phyloP scores from a whole-genome alignment of 73 alveolate species.

The Blepharisma japonicum region DNA sequence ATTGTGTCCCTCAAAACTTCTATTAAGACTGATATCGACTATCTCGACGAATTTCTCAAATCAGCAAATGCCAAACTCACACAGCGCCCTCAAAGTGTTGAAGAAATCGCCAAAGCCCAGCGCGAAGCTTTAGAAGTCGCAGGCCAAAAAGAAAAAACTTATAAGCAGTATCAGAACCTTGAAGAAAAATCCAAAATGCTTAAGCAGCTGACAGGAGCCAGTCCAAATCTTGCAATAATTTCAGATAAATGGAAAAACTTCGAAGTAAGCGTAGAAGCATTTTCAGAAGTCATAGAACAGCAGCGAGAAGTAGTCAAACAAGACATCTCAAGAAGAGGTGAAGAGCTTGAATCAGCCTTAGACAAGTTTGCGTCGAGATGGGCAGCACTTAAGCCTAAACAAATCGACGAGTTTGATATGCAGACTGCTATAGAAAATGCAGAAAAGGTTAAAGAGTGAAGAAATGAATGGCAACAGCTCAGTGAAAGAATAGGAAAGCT shows the following conservation, averaged over 20 bases:
- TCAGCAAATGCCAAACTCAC: conserved; percentile 83
- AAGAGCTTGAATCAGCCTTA: conserved; percentile 69
- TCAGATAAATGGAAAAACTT: conserved; percentile 94
- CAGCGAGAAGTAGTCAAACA: conserved; percentile 82
- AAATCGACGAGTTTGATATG: conserved; percentile 87
- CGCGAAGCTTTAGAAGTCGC: conserved; percentile 82
- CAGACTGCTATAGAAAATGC: conserved; percentile 90
- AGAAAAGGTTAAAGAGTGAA: conserved; percentile 90
- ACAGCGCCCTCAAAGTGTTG: conserved; percentile 88
- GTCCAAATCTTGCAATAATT: conserved; percentile 76
- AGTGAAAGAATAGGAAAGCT: conserved; percentile 80
- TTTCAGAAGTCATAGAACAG: conserved; percentile 90
- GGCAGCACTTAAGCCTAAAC: conserved; percentile 97
- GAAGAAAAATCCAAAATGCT: conserved; percentile 84
- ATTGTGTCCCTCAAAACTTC: conserved; percentile 70
- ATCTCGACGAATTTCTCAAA: conserved; percentile 81
- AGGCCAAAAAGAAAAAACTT: conserved; percentile 76
- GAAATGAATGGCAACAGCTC: conserved; percentile 83
- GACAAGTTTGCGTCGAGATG: conserved; percentile 93
- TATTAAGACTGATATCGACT: conserved; percentile 79
- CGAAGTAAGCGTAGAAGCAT: conserved; percentile 83
- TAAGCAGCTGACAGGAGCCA: conserved; percentile 88
- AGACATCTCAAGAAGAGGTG: conserved; percentile 78
- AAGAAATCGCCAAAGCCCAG: conserved; percentile 90
- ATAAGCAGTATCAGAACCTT: conserved; percentile 71